Conservation (phyloP, 495 filamentous ascomycete genomes). For the Aspergillus carlsbadensis region DNA sequence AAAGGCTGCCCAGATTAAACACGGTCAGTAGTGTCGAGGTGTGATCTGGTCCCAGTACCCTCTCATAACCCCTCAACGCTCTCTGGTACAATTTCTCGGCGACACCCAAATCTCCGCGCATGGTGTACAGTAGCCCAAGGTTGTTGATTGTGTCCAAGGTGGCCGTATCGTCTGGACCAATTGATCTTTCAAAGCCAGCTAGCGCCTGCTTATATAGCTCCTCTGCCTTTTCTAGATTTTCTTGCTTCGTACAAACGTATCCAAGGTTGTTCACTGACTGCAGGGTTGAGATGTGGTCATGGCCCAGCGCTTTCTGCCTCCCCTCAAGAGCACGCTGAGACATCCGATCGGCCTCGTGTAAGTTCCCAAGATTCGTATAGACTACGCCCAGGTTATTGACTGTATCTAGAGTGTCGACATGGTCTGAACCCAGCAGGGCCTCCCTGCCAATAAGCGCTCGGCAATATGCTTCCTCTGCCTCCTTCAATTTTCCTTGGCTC, state of each 20-base stretch:
- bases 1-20: no score
- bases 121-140: neutral
- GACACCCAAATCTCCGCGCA: neutral
- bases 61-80: neutral
- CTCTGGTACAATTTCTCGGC: neutral
- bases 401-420: neutral
- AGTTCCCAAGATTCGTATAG: neutral
- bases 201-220: neutral
- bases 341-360: conserved; percentile 25
- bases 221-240: conserved; percentile 19
- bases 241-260: conserved; percentile 18
- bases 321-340: conserved; percentile 26
- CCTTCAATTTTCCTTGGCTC: neutral
- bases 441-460: neutral
- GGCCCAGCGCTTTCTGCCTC: conserved; percentile 28
- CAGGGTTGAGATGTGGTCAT: conserved; percentile 27
- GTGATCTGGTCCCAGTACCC: neutral
- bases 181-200: neutral
- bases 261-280: conserved; percentile 32
- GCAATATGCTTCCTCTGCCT: neutral
- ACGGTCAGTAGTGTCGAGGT: no score
- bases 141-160: neutral
- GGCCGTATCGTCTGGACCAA: neutral
- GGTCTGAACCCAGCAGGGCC: neutral
- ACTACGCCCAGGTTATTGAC: neutral